Percentiles rank a stretch among this genome's conserved stretches.
Conservation (phyloP, 1,139 yeast species). For the Pichia sp. region DNA sequence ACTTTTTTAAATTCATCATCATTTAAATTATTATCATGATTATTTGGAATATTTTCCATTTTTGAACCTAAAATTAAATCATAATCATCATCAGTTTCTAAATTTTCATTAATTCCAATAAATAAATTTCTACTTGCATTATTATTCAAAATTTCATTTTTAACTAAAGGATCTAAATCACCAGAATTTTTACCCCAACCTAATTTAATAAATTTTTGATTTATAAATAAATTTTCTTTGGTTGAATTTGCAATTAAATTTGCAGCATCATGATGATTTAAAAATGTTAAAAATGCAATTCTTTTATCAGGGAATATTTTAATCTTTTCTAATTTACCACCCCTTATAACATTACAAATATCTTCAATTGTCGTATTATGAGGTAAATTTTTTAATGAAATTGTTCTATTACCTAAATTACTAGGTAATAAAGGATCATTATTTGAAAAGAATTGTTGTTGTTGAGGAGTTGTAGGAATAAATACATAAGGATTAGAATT, state of each 20-base stretch:
- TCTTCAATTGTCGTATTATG: constrained; percentile 84
- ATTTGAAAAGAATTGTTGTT: not conserved
- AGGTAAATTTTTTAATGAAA: constrained; percentile 82
- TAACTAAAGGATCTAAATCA: constrained; percentile 72
- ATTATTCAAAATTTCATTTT: constrained; percentile 64
- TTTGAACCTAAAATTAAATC: no score
- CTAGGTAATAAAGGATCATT: constrained; percentile 25
- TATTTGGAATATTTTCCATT: no score
- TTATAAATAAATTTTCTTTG: constrained; percentile 73
- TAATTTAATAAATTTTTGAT: constrained; percentile 72
- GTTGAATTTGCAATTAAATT: constrained; percentile 63
- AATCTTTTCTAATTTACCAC: constrained; percentile 72
- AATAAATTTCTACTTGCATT: constrained; percentile 93
- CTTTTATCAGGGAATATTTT: constrained; percentile 42
- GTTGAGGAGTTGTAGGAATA: not conserved
- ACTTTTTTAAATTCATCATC: constrained; percentile 9
- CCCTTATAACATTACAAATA: constrained; percentile 88
- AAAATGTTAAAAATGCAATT: constrained; percentile 82
- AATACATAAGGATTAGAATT: not conserved
- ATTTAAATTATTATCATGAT: not conserved
- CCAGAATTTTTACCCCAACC: constrained; percentile 98
- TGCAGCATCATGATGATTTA: constrained; percentile 89
- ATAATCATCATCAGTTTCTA: constrained; percentile 17
- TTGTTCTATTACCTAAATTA: constrained; percentile 85
- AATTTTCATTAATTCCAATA: constrained; percentile 60